phyloP scores from a whole-genome alignment of 1,139 yeast species.

The Eremothecium sinecaudum region DNA sequence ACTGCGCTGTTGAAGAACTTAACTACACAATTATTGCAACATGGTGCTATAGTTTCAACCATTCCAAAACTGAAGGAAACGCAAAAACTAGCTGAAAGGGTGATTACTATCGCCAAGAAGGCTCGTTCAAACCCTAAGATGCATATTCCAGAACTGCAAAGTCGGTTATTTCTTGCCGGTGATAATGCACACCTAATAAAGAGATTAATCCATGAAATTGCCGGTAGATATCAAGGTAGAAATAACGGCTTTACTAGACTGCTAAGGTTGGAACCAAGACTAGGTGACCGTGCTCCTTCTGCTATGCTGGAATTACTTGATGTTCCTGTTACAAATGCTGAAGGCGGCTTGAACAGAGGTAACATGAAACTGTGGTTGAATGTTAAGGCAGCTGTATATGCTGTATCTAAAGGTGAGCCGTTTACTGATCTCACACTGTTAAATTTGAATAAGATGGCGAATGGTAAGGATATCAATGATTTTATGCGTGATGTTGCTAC shows the following conservation, averaged over 20 bases:
- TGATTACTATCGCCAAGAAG: constrained; percentile 42
- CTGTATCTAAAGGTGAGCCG: constrained; percentile 13
- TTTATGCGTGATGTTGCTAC: constrained; percentile 18
- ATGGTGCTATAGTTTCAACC: constrained; percentile 62
- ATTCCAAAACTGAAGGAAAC: constrained; percentile 65
- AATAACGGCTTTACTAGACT: constrained; percentile 82
- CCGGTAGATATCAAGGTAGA: constrained; percentile 53
- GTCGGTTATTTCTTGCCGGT: constrained; percentile 24
- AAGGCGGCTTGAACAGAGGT: constrained; percentile 21
- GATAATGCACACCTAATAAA: constrained; percentile 29
- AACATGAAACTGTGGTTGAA: constrained; percentile 29
- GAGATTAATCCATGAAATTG: constrained; percentile 57
- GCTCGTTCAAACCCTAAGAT: constrained; percentile 10
- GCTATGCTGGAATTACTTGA: constrained; percentile 84
- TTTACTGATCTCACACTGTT: constrained; percentile 18
- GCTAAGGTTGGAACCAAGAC: constrained; percentile 71
- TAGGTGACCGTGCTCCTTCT: constrained; percentile 88
- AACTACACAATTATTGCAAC: constrained; percentile 56
- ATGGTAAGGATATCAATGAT: constrained; percentile 14
- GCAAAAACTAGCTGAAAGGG: constrained; percentile 45
- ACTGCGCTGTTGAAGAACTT: constrained; percentile 49
- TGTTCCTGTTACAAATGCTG: constrained; percentile 34
- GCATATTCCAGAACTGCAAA: constrained; percentile 20
- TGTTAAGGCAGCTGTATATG: constrained; percentile 20
- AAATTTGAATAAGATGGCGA: constrained; percentile 21